Base-by-base conservation (phyloP, 345 rosid species). In the Populus pruinosa region DNA sequence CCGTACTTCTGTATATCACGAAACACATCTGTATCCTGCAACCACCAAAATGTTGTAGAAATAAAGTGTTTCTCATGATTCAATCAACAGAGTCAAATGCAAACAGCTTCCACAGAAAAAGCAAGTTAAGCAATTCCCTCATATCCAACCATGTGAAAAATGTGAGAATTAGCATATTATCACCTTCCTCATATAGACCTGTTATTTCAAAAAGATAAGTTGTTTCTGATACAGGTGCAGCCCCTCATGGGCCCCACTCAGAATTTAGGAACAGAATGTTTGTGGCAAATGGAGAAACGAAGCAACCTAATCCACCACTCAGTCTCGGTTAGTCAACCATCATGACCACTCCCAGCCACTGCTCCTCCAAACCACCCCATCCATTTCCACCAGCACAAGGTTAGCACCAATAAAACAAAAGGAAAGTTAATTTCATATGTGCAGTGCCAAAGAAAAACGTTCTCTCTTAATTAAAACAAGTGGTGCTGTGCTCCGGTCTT, bases 11-110 rank as follows among this genome's bases (percentile, higher is more conserved):
- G 78, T 84, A 87, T 69, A 87, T 75, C 49, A 73, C 38, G 69
- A 87, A 80, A 77, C 90, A 90, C 41, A 77, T 31, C 84, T 85
- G 82, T 78, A 90, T 85, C 91, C 94, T 90, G 88, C 47, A 76
- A 83, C 50, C 71, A 84, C 71, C 73, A 72, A 73, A 20, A 75
- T n/a, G 27, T n/a, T 59, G 5, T n/a, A n/a, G 64, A 59, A 59
- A 59, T 59, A 23, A 56, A 59, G 29, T 59, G 14, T 13, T 59
- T 3, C 14, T 56, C 13, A 9, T 25, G 16, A 59, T 59, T n/a
- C 25, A 8, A 23, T 59, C 23, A 23, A 59, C 29, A 59, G 27
- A 23, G 27, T 23, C 29, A 23, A 25, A 53, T 18, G 20, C 18
- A 53, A 53, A 53, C 59, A 53, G 27, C 43, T 53, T 61, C 73